A percentile compares a stretch with the other conserved stretches of the same genome.
Conservation (phyloP, 2,329 filamentous ascomycete genomes). For the Rugonectria rugulosa region DNA sequence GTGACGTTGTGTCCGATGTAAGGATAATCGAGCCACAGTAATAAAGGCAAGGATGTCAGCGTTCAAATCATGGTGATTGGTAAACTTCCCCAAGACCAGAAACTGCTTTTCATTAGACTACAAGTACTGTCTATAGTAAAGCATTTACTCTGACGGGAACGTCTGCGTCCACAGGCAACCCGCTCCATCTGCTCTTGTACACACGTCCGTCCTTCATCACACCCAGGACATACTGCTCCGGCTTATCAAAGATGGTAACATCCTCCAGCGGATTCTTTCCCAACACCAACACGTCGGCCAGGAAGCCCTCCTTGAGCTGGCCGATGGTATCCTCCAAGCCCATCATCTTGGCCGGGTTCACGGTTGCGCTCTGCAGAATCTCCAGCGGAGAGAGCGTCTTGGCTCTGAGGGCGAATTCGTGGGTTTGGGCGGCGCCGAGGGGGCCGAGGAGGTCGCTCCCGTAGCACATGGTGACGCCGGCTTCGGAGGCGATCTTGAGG, state of each 20-base stretch:
- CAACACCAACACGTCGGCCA: constrained; percentile 60
- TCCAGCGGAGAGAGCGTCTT: constrained; percentile 27
- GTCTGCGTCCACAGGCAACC: constrained; percentile 26
- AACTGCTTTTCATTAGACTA: neutral
- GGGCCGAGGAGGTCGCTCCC: constrained; percentile 51
- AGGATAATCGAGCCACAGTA: no score
- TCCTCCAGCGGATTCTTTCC: constrained; percentile 62
- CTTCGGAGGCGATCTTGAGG: constrained; percentile 57
- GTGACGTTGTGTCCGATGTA: no score
- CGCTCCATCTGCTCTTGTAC: constrained; percentile 33
- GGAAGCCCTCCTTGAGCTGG: constrained; percentile 56
- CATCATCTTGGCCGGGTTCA: constrained; percentile 60
- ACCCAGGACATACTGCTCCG: constrained; percentile 55
- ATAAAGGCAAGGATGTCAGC: no score
- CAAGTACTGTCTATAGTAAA: neutral
- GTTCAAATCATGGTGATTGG: no score
- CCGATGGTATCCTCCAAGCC: constrained; percentile 54
- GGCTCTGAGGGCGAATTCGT: constrained; percentile 41
- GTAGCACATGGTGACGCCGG: constrained; percentile 62
- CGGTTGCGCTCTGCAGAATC: constrained; percentile 41
- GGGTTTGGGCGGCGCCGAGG: constrained; percentile 39
- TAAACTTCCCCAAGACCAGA: no score
- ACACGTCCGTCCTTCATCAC: constrained; percentile 60
- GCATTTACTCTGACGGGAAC: constrained; percentile 15
- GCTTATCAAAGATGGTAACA: constrained; percentile 56